A percentile compares a stretch with the other conserved stretches of the same genome.
Evolutionary conservation across 257 asterid genomes (phyloP).

Genomic region (Solanum lycopersicoides): DNA sequence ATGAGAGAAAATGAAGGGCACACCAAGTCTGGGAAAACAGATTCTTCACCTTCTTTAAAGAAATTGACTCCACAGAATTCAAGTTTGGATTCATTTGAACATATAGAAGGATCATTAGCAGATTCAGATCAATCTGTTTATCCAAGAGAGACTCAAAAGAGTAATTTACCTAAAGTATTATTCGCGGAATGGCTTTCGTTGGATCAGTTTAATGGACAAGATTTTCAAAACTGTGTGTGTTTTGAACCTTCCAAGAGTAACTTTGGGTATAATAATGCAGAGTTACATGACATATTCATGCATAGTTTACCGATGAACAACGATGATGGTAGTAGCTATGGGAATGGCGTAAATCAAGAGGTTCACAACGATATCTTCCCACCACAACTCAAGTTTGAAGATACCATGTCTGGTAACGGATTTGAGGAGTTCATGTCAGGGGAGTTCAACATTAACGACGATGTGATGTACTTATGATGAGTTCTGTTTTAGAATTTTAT

Average conservation of each 20-base stretch:
- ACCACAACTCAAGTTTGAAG: conserved; percentile 34
- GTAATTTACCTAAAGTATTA: conserved; percentile 47
- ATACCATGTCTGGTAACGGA: conserved; percentile 22
- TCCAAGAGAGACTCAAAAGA: conserved; percentile 5
- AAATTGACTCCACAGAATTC: conserved; percentile 13
- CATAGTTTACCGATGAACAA: conserved; percentile 7
- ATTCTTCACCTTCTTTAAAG: conserved; percentile 4
- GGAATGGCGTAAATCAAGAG: conserved; percentile 9
- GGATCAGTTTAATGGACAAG: conserved; percentile 29
- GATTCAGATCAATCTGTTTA: conserved; percentile 26
- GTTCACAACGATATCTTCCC: conserved; percentile 22
- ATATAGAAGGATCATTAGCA: conserved; percentile 6
- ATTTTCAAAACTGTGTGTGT: not conserved
- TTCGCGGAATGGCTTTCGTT: conserved; percentile 73
- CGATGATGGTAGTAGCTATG: conserved; percentile 22
- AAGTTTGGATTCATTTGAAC: conserved; percentile 26
- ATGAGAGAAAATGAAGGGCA: not conserved
- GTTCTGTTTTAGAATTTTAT: not conserved
- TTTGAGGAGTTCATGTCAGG: conserved; percentile 30
- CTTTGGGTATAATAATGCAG: conserved; percentile 3
- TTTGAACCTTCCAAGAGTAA: not conserved
- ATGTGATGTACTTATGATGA: conserved; percentile 27
- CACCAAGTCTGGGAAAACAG: not conserved
- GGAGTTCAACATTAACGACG: conserved; percentile 23
- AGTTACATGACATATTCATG: conserved; percentile 23